Percentiles rank a stretch among this genome's conserved stretches.
phyloP scores from a whole-genome alignment of 2,329 filamentous ascomycete species.

The Xylariaceae sp. region DNA sequence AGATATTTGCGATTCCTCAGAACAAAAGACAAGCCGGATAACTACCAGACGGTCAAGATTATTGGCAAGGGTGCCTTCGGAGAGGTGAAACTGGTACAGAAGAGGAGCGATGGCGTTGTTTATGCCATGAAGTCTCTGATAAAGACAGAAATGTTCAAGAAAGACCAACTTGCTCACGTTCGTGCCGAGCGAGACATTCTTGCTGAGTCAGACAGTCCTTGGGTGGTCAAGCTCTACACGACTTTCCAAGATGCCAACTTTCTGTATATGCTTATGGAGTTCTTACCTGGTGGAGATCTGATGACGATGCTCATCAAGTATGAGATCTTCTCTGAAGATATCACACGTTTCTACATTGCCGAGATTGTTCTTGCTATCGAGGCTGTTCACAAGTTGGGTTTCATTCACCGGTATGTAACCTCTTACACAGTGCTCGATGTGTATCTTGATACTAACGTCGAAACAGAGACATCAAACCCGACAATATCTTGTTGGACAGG shows the following conservation, averaged over 20 bases:
- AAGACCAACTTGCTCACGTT: slow-evolving; percentile 95
- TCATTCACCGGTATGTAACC: slow-evolving; percentile 82
- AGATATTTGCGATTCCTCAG: slow-evolving; percentile 91
- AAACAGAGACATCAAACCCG: slow-evolving; percentile 89
- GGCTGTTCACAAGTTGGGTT: slow-evolving; percentile 94
- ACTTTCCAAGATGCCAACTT: slow-evolving; percentile 97
- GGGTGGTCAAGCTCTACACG: slow-evolving; percentile 97
- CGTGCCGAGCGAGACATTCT: slow-evolving; percentile 96
- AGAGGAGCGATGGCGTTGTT: slow-evolving; percentile 93
- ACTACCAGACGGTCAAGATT: slow-evolving; percentile 95
- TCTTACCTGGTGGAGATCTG: slow-evolving; percentile 92
- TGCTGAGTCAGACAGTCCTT: slow-evolving; percentile 97
- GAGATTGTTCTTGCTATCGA: slow-evolving; percentile 98
- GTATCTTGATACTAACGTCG: too few species aligned
- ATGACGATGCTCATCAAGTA: slow-evolving; percentile 99
- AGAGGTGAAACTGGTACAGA: slow-evolving; percentile 95
- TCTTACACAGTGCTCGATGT: too few species aligned
- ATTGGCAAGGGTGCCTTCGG: slow-evolving; percentile 99
- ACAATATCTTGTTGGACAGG: slow-evolving; percentile 94
- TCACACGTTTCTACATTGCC: slow-evolving; percentile 98
- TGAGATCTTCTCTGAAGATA: slow-evolving; percentile 98
- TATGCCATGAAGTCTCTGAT: slow-evolving; percentile 98
- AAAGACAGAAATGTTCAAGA: slow-evolving; percentile 99
- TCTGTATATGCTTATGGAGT: slow-evolving; percentile 99
- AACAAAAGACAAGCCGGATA: slow-evolving; percentile 87